Evolutionary conservation across 2,329 filamentous ascomycete species (phyloP).

Genomic region (Pseudopithomyces chartarum): DNA sequence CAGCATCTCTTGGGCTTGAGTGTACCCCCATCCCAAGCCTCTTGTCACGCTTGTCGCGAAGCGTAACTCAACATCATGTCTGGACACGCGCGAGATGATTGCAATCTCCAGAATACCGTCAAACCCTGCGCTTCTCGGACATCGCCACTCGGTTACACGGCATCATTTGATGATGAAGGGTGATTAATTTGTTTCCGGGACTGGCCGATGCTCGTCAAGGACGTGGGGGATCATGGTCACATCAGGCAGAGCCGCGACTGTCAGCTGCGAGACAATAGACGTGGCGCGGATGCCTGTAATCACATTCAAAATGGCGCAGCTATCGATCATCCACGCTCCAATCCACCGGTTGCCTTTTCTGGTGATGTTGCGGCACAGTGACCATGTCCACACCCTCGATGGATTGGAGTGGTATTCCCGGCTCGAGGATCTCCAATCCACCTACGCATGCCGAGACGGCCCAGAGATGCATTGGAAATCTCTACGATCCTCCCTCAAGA

Average conservation of each 20-base stretch:
- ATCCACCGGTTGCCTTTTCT: not conserved
- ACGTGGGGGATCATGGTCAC: not conserved
- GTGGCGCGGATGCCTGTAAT: not conserved
- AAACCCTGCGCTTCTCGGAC: not conserved
- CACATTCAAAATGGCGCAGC: not conserved
- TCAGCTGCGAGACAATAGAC: conserved; percentile 1
- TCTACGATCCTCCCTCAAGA: not conserved
- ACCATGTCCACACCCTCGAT: not conserved
- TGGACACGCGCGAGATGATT: not conserved
- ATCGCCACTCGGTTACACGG: conserved; percentile 4
- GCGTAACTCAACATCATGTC: not conserved
- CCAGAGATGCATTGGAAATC: not conserved
- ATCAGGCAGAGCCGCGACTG: not conserved
- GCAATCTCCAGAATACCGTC: not conserved
- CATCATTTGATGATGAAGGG: not conserved
- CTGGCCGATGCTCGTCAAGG: not conserved
- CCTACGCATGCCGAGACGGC: not conserved
- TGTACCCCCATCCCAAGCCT: not conserved
- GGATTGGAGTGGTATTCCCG: not conserved
- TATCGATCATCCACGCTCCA: not conserved
- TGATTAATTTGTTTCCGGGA: not conserved
- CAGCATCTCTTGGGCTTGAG: not conserved
- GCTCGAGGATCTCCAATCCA: not conserved
- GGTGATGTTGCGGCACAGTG: not conserved
- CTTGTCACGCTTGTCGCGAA: not conserved